Conservation (phyloP, 2,329 filamentous ascomycete genomes). For the Aureobasidium uvarum region DNA sequence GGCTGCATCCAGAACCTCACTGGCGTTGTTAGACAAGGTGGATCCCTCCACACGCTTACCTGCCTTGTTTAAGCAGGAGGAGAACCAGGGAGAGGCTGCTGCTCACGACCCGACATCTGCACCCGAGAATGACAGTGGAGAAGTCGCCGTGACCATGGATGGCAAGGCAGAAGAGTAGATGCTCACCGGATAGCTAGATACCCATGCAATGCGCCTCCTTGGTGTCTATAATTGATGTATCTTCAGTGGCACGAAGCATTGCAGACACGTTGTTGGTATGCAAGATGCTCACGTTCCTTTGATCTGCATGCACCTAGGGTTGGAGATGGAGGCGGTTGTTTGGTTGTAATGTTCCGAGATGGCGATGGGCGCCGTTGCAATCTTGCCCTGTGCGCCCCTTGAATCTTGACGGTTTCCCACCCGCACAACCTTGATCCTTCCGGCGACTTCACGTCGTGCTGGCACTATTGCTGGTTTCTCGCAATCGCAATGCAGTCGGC, state of each 20-base stretch:
- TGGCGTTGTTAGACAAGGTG: slow-evolving; percentile 81
- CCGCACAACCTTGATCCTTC: slow-evolving; percentile 16
- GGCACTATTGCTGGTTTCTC: neutral
- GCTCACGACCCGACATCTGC: slow-evolving; percentile 12
- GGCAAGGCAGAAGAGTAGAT: slow-evolving; percentile 23
- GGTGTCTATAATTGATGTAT: slow-evolving; percentile 6
- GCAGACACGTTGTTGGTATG: slow-evolving; percentile 20
- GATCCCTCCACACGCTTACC: slow-evolving; percentile 73
- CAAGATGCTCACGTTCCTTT: slow-evolving; percentile 22
- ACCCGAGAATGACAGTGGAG: slow-evolving; percentile 22
- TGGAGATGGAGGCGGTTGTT: slow-evolving; percentile 18
- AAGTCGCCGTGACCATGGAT: slow-evolving; percentile 24
- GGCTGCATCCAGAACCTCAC: slow-evolving; percentile 69
- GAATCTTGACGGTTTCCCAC: neutral
- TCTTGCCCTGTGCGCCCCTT: slow-evolving; percentile 23
- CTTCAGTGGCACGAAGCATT: neutral
- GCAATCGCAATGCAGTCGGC: neutral
- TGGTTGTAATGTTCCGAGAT: slow-evolving; percentile 21
- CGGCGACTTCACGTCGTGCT: slow-evolving; percentile 19
- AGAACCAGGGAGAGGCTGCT: slow-evolving; percentile 28
- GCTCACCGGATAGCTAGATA: slow-evolving; percentile 13
- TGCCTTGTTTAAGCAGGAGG: slow-evolving; percentile 46
- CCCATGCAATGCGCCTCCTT: slow-evolving; percentile 14
- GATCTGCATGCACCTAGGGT: slow-evolving; percentile 22
- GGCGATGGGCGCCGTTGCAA: slow-evolving; percentile 18